Base-by-base conservation (phyloP, 2,329 filamentous ascomycete species). In the Paraphaeosphaeria sporulosa region DNA sequence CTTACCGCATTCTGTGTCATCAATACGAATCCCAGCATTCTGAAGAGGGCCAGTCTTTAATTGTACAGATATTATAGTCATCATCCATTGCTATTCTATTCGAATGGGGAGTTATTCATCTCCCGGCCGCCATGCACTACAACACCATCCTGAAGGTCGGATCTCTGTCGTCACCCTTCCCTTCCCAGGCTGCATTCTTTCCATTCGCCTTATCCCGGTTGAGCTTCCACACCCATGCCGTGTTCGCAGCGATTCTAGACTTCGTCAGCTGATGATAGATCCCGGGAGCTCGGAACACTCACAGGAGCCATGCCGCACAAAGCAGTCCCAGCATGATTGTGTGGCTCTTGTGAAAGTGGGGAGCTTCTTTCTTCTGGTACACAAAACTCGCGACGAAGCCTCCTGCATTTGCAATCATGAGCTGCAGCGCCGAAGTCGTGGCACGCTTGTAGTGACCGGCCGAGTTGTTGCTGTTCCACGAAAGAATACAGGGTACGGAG, bases 401-500 rank as follows among this genome's bases (percentile, higher is more conserved):
- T 48, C 88, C 88, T 8, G 83, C 85, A 64, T 91, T 91, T 0
- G 88, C 89, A 64, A 90, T 86, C 1, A 85, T 85, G 27, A 91
- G 79, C 73, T 91, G 88, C 65, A 90, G 68, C 0, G 85, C 89
- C 1, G 85, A 86, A 0, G 88, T 89, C 0, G 89, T 90, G 0
- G 89, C 89, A 15, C 89, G 80, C 73, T 91, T 91, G 70, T 90
- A 91, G 70, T 91, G 89, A 0, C 86, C 87, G 0, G 88, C 87
- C 0, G 85, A 87, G 71, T 90, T 90, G 70, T 90, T 90, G 2
- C 86, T 85, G 62, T 88, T 85, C 88, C 88, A 90, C 1, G 85
- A 87, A 10, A 90, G 77, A 3, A 89, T 84, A 19, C 84, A 85
- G 0, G 88, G 88, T 0, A 90, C 86, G 44, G 85, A 86, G 48